phyloP scores from a whole-genome alignment of 1,284 basidiomycete species.

The Pyrrhoderma lamaoense region DNA sequence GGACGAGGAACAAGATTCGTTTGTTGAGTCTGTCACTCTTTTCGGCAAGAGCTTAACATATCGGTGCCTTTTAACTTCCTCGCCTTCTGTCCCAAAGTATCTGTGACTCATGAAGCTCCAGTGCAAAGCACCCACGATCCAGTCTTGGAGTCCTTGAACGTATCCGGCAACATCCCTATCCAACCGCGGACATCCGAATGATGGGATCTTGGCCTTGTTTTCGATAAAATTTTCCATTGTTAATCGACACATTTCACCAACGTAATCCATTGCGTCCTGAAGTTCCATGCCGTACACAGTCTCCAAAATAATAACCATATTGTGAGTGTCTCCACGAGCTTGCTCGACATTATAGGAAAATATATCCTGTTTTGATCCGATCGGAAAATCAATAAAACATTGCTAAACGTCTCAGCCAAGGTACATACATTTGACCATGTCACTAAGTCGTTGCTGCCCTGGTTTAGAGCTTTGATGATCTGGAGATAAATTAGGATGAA shows the following conservation, averaged over 20 bases:
- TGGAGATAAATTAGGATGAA: constrained; percentile 9
- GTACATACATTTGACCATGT: constrained; percentile 36
- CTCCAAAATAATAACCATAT: constrained; percentile 33
- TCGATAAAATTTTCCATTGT: constrained; percentile 32
- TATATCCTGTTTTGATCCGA: constrained; percentile 29
- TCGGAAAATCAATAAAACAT: not conserved
- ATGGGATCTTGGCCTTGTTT: constrained; percentile 29
- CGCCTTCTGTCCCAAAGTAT: constrained; percentile 18
- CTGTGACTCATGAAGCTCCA: constrained; percentile 33
- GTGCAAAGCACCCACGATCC: constrained; percentile 35
- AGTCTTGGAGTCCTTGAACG: constrained; percentile 32
- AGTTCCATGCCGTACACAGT: constrained; percentile 27
- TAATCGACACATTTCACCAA: constrained; percentile 32
- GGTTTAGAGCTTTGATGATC: constrained; percentile 29
- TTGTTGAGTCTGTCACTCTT: not conserved
- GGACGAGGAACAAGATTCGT: too few relatives aligned
- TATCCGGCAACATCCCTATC: constrained; percentile 31
- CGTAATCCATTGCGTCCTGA: constrained; percentile 35
- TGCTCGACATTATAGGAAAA: constrained; percentile 41
- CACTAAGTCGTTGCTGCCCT: constrained; percentile 35
- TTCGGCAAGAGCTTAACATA: constrained; percentile 18
- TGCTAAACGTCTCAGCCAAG: not conserved
- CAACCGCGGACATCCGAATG: constrained; percentile 30
- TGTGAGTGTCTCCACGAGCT: constrained; percentile 36
- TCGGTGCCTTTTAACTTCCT: constrained; percentile 17